phyloP scores from a whole-genome alignment of 2,329 filamentous ascomycete genomes.

The Fusarium concolor region DNA sequence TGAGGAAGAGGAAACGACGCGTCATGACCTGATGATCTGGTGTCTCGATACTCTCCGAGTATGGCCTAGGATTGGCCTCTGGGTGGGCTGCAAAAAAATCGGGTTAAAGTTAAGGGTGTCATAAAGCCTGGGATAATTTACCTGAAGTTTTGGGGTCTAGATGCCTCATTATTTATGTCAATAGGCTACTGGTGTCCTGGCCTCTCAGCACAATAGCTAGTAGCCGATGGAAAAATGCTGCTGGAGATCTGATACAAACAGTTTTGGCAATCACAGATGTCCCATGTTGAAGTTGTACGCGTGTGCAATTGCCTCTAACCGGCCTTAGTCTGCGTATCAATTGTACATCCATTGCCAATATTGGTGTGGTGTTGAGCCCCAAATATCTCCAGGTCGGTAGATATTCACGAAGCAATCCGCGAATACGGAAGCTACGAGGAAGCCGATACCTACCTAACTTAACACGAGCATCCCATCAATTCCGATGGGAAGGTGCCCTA shows the following conservation, averaged over 20 bases:
- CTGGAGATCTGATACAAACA: conserved; percentile 12
- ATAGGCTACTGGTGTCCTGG: no score
- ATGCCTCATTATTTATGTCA: no score
- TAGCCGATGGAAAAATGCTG: neutral
- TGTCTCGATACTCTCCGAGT: conserved; percentile 36
- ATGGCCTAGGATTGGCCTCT: conserved; percentile 10
- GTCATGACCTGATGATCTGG: conserved; percentile 43
- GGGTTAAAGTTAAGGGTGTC: no score
- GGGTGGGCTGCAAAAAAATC: no score
- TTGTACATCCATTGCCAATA: conserved; percentile 34
- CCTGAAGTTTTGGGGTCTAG: no score
- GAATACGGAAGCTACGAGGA: conserved; percentile 31
- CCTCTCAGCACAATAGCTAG: neutral
- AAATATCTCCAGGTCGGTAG: neutral
- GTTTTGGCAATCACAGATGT: neutral
- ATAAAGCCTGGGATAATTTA: no score
- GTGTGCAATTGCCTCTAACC: conserved; percentile 32
- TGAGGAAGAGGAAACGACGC: conserved; percentile 38
- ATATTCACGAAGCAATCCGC: conserved; percentile 19
- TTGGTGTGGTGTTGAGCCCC: conserved; percentile 36
- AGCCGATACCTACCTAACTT: conserved; percentile 12
- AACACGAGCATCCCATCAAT: conserved; percentile 22
- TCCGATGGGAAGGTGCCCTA: conserved; percentile 21
- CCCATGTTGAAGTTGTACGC: conserved; percentile 26
- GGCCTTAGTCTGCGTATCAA: conserved; percentile 19